A percentile compares a stretch with the other conserved stretches of the same genome.
phyloP scores from a whole-genome alignment of 192 early-diverging fungal genomes.

The Coemansia sp. region DNA sequence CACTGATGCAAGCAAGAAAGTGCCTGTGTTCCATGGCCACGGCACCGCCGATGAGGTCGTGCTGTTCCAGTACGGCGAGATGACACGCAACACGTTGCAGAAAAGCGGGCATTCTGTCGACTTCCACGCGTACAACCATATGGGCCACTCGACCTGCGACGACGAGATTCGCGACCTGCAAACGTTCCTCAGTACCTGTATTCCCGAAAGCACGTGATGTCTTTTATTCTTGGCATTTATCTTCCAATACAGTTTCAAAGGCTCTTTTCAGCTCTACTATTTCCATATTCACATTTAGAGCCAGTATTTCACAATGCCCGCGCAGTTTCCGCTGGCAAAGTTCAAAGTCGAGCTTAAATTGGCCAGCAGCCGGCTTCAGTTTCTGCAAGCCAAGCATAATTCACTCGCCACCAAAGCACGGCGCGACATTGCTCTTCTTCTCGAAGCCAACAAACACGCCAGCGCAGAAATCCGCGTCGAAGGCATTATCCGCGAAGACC shows the following conservation, averaged over 20 bases:
- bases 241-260: neutral
- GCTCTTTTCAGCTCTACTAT: neutral
- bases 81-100: conserved; percentile 62
- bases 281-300: neutral
- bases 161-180: conserved; percentile 72
- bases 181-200: conserved; percentile 57
- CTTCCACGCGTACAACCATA: conserved; percentile 75
- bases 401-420: conserved; percentile 69
- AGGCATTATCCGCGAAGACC: conserved; percentile 93
- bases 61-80: conserved; percentile 66
- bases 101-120: conserved; percentile 60
- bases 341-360: conserved; percentile 91
- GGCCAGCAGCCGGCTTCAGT: conserved; percentile 79
- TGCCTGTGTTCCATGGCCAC: conserved; percentile 84
- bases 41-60: conserved; percentile 78
- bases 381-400: conserved; percentile 84
- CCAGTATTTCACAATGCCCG: neutral
- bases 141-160: conserved; percentile 69
- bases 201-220: conserved; percentile 34
- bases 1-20: conserved; percentile 60
- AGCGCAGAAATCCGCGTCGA: conserved; percentile 88
- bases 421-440: conserved; percentile 75
- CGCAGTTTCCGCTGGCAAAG: conserved; percentile 17
- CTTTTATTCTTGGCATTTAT: too few relatives aligned
- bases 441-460: conserved; percentile 81